phyloP scores from a whole-genome alignment of 495 filamentous ascomycete species.

The Amniculicola lignicola region DNA sequence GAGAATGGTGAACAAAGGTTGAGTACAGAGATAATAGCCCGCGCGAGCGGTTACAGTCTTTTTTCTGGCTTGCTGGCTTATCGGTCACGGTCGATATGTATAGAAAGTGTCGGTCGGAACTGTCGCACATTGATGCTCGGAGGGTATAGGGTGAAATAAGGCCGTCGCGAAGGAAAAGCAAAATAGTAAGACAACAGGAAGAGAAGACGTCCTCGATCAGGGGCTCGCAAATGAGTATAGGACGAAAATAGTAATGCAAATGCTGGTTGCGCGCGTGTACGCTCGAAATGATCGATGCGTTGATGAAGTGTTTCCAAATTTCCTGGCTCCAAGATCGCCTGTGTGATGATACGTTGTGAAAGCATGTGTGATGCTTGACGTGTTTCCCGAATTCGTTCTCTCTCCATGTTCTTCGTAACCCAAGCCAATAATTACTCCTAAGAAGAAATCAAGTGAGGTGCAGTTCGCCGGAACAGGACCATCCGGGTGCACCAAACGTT shows the following conservation, averaged over 20 bases:
- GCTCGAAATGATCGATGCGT: too few relatives aligned
- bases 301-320: too few relatives aligned
- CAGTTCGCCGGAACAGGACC: too few relatives aligned
- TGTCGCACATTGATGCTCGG: constrained; percentile 14
- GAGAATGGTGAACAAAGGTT: constrained; percentile 4
- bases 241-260: constrained; percentile 20
- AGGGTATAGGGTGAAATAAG: constrained; percentile 25
- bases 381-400: neutral
- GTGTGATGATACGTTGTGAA: neutral
- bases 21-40: constrained; percentile 27
- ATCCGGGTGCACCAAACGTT: too few relatives aligned
- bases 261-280: too few relatives aligned
- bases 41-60: constrained; percentile 37
- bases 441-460: neutral
- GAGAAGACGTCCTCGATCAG: constrained; percentile 3
- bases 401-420: neutral
- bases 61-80: too few relatives aligned
- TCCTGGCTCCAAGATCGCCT: constrained; percentile 13
- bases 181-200: constrained; percentile 19
- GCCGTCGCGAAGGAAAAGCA: constrained; percentile 21
- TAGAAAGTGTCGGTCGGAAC: constrained; percentile 11
- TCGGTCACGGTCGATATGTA: too few relatives aligned
- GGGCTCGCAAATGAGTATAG: neutral
- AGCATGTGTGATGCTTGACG: constrained; percentile 6
- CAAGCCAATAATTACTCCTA: constrained; percentile 20